A percentile compares a stretch with the other conserved stretches of the same genome.
These are phyloP conservation scores for Moricandia arvensis DNA, from an alignment of 345 rosid species.

Conservation along the genomic window DNA sequence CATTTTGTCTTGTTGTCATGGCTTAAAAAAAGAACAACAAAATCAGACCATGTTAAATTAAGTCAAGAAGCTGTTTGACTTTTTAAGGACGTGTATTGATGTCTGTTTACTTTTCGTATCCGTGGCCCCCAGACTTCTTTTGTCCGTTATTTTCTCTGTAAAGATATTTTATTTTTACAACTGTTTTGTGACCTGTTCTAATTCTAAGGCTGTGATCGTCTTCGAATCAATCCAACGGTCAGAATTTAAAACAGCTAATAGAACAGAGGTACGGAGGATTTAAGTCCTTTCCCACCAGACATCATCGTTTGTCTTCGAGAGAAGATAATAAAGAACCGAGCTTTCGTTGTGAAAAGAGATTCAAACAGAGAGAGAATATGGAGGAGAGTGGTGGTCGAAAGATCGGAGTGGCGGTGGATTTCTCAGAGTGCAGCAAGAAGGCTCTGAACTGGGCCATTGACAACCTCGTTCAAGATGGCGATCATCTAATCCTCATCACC, in stretches of 20 bases:
- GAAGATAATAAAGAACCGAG: not conserved
- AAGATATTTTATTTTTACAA: slow-evolving; percentile 11
- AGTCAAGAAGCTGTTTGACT: too few relatives aligned
- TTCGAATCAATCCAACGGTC: not conserved
- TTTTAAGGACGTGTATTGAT: not conserved
- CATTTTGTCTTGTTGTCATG: not conserved
- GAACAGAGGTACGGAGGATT: not conserved
- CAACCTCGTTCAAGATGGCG: slow-evolving; percentile 69
- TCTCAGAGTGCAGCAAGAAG: slow-evolving; percentile 72
- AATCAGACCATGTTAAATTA: not conserved
- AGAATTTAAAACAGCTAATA: not conserved
- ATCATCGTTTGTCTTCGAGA: not conserved
- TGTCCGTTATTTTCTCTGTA: not conserved
- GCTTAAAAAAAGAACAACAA: not conserved
- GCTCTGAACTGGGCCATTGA: slow-evolving; percentile 86
- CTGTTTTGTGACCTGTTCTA: not conserved
- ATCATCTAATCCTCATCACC: slow-evolving; percentile 69
- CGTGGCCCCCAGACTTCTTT: not conserved
- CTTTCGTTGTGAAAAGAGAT: not conserved
- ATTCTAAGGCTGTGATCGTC: slow-evolving; percentile 12
- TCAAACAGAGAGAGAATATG: slow-evolving; percentile 34
- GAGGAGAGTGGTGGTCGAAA: slow-evolving; percentile 47
- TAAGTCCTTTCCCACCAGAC: not conserved
- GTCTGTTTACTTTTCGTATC: not conserved
- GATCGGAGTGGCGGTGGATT: slow-evolving; percentile 83